phyloP scores from a whole-genome alignment of 495 filamentous ascomycete species.

The Aspergillus cavernicola region DNA sequence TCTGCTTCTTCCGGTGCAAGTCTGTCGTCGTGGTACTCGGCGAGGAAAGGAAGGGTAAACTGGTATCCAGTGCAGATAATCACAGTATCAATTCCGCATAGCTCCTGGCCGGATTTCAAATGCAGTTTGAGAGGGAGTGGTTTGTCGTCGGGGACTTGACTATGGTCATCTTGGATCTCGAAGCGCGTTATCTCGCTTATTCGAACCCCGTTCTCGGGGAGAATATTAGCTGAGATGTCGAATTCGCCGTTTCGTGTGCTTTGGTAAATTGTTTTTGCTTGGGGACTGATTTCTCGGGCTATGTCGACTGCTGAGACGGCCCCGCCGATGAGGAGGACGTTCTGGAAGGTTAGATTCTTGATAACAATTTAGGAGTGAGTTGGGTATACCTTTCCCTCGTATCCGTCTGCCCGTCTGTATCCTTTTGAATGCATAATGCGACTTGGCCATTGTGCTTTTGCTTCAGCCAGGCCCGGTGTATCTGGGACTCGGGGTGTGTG shows the following conservation, averaged over 20 bases:
- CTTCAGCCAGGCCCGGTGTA: constrained; percentile 48
- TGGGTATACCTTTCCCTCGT: constrained; percentile 35
- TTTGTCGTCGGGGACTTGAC: constrained; percentile 31
- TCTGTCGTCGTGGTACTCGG: constrained; percentile 39
- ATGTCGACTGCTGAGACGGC: constrained; percentile 60
- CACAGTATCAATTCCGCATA: constrained; percentile 51
- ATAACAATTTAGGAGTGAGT: not conserved
- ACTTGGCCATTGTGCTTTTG: constrained; percentile 49
- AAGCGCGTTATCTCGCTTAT: constrained; percentile 46
- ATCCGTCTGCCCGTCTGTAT: constrained; percentile 50
- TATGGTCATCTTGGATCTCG: constrained; percentile 20
- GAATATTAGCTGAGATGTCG: constrained; percentile 45
- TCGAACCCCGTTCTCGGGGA: constrained; percentile 48
- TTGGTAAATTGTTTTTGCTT: constrained; percentile 53
- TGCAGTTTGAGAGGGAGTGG: constrained; percentile 31
- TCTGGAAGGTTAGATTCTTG: constrained; percentile 27
- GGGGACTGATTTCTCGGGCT: constrained; percentile 48
- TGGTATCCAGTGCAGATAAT: constrained; percentile 65
- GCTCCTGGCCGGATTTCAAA: constrained; percentile 37
- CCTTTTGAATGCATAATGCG: constrained; percentile 58
- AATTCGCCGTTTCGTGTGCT: constrained; percentile 54
- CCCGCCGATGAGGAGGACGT: constrained; percentile 56
- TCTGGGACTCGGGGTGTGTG: constrained; percentile 54
- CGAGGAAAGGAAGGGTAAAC: constrained; percentile 56
- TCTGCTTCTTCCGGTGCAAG: constrained; percentile 31